A percentile compares a stretch with the other conserved stretches of the same genome.
phyloP scores from a whole-genome alignment of 148 eudicot genomes.

The Camellia granthamiana region DNA sequence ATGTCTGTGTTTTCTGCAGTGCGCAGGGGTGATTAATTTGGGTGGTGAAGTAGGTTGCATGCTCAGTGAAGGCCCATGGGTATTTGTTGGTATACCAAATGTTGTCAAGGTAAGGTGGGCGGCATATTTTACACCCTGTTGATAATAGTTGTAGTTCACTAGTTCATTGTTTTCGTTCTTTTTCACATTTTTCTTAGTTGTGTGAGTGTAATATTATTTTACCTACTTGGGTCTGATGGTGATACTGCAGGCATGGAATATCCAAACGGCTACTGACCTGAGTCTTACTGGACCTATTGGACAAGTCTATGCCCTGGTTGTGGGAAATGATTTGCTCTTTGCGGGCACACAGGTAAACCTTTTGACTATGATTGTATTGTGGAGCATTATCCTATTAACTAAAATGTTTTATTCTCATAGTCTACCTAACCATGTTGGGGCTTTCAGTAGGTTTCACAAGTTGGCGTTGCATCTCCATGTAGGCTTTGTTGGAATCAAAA shows the following conservation, averaged over 20 bases:
- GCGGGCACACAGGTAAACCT: conserved; percentile 79
- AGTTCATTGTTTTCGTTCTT: not conserved
- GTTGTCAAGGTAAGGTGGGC: conserved; percentile 75
- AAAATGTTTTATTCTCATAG: not conserved
- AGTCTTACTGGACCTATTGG: conserved; percentile 88
- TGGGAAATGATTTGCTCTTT: conserved; percentile 83
- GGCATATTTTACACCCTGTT: conserved; percentile 9
- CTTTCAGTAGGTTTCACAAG: not conserved
- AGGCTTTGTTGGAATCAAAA: not conserved
- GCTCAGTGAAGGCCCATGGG: conserved; percentile 98
- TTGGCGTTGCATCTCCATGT: not conserved
- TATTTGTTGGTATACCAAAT: conserved; percentile 86
- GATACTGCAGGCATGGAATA: conserved; percentile 76
- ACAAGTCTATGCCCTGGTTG: conserved; percentile 86
- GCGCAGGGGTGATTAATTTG: conserved; percentile 55
- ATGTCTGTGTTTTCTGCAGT: conserved; percentile 38
- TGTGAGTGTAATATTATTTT: not conserved
- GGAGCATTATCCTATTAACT: not conserved
- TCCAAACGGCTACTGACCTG: conserved; percentile 64
- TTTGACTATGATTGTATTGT: not conserved
- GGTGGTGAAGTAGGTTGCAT: conserved; percentile 88
- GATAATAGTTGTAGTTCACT: not conserved
- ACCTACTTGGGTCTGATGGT: conserved; percentile 7
- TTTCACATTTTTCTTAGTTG: not conserved
- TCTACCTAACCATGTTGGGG: not conserved